Evolutionary conservation across 331 rosid species (phyloP), one percentile per base, ranked within the genome.

Genomic region (Rhamnella rubrinervis): DNA sequence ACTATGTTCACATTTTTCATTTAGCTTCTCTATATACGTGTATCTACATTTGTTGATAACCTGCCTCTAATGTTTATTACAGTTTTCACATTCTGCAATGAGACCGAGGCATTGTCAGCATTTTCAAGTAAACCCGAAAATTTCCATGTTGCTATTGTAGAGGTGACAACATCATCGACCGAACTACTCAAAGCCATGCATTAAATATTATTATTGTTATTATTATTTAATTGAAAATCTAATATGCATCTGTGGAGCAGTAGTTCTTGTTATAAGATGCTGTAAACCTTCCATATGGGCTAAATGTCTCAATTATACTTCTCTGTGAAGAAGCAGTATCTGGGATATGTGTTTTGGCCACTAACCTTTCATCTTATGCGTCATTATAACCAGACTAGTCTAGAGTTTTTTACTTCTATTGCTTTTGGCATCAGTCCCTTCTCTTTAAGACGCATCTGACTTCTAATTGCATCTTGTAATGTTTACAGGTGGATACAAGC

Each of bases 131-230:
- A 79, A 62, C 87, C 86, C 11, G 81, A 81, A 78, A 77, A 80
- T 67, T 91, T 95, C 79, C 99, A 95, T 63, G 83, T 95, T 70
- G 97, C 97, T 46, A 67, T 95, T 56, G 91, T 91, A 69, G 99
- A 91, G 99, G 99, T 95, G 83, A 77, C 37, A 63, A 39, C 67
- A 71, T 77, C 25, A 46, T 77, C 25, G 39, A 35, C 46, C 67
- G 66, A 10, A 25, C 5, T 31, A 35, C 46, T 70, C 14, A 9
- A 44, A 12, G 13, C 49, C 49, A 44, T 44, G 11, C 11, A 9
- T 44, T 44, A 44, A 11, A 23, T 23, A 23, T 23, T 23, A 23
- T 44, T 15, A 7, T 47, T 46, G 25, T 21, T 8, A 14, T 51
- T 59, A 7, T 40, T 26, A 0, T 26, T 26, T 26, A 26, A 4